These are phyloP conservation scores for Mycena kentingensis DNA, from an alignment of 768 basidiomycete species.

Conservation along the genomic window DNA sequence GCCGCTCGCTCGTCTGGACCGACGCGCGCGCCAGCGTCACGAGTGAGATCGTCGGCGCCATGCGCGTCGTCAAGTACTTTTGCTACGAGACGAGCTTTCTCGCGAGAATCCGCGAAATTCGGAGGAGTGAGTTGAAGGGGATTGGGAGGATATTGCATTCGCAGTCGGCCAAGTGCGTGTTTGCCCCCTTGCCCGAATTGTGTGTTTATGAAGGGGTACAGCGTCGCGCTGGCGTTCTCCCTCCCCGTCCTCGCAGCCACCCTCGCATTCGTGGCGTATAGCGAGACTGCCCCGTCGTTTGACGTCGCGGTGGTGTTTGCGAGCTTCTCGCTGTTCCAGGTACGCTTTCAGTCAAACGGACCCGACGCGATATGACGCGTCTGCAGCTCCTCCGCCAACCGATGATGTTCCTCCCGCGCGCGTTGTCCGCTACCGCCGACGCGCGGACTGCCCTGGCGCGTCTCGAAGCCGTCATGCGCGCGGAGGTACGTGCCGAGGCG, in stretches of 20 bases:
- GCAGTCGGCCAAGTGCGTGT: background rate
- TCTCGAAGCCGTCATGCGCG: constrained; percentile 52
- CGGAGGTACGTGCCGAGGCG: constrained; percentile 47
- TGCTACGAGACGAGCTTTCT: constrained; percentile 41
- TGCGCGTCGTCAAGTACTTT: constrained; percentile 57
- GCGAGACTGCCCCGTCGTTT: background rate
- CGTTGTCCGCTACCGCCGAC: constrained; percentile 63
- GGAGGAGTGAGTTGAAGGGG: background rate
- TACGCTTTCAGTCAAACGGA: background rate
- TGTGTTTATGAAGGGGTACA: background rate
- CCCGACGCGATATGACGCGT: constrained; percentile 46
- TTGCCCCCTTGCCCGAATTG: background rate
- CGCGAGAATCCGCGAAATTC: background rate
- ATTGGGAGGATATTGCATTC: background rate
- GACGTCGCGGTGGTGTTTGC: background rate
- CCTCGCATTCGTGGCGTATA: background rate
- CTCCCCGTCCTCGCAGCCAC: background rate
- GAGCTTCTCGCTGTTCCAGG: constrained; percentile 13
- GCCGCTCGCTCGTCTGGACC: constrained; percentile 47
- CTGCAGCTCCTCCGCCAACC: constrained; percentile 71
- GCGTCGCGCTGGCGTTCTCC: background rate
- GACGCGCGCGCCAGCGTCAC: constrained; percentile 48
- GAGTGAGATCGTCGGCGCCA: constrained; percentile 42
- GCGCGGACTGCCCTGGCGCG: constrained; percentile 63
- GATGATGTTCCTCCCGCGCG: constrained; percentile 65